phyloP scores from a whole-genome alignment of 2,329 filamentous ascomycete genomes.

The Chaetomium strumarium region DNA sequence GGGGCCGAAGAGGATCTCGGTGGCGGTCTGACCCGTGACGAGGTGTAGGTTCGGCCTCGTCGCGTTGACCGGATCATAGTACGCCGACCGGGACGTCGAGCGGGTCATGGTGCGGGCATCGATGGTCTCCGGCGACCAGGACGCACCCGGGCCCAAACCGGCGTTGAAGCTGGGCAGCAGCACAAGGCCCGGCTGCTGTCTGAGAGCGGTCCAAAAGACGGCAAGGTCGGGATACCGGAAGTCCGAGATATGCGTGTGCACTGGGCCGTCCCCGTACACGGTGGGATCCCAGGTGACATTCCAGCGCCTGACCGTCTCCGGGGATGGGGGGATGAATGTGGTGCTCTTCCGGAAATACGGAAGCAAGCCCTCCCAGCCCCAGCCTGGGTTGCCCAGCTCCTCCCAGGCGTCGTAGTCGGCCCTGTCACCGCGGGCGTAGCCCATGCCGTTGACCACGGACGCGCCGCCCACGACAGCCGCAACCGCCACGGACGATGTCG shows the following conservation, averaged over 20 bases:
- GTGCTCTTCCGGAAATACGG: constrained; percentile 43
- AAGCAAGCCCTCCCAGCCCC: constrained; percentile 39
- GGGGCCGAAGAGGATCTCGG: constrained; percentile 16
- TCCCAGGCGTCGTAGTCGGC: constrained; percentile 40
- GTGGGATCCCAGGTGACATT: constrained; percentile 19
- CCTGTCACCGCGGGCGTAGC: constrained; percentile 35
- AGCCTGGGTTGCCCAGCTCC: constrained; percentile 35
- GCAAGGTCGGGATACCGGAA: constrained; percentile 21
- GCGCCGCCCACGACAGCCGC: constrained; percentile 35
- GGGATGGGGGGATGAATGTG: constrained; percentile 15
- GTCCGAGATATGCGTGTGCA: constrained; percentile 16
- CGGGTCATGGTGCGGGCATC: constrained; percentile 19
- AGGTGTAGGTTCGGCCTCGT: constrained; percentile 17
- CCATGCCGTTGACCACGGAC: constrained; percentile 38
- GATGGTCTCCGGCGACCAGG: constrained; percentile 15
- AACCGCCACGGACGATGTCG: constrained; percentile 17
- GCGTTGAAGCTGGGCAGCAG: constrained; percentile 5
- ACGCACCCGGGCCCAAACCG: constrained; percentile 16
- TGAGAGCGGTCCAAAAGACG: constrained; percentile 17
- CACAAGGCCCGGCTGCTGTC: constrained; percentile 7
- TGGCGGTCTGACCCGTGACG: constrained; percentile 19
- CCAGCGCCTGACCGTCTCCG: constrained; percentile 6
- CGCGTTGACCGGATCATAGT: constrained; percentile 20
- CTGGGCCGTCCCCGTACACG: constrained; percentile 16
- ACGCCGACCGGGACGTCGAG: constrained; percentile 18